Conservation (phyloP, 2,329 filamentous ascomycete genomes). For the Allantophomopsis cytisporea region DNA sequence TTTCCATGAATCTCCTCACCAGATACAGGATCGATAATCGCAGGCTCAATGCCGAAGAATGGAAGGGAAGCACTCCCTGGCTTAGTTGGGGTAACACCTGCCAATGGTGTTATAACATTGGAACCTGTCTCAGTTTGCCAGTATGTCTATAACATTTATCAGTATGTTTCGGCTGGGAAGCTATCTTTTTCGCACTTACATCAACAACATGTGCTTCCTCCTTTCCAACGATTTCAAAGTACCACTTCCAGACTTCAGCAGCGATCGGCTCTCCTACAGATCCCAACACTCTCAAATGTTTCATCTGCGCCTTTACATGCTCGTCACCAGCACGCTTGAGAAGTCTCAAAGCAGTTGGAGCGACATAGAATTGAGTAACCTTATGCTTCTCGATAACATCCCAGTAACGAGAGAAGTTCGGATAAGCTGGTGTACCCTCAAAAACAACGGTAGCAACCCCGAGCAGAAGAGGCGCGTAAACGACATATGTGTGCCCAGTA, state of each 20-base stretch:
- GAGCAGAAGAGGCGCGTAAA: slow-evolving; percentile 86
- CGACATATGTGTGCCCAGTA: slow-evolving; percentile 95
- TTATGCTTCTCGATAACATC: slow-evolving; percentile 92
- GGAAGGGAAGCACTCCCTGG: slow-evolving; percentile 90
- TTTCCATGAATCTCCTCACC: slow-evolving; percentile 90
- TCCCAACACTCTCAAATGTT: slow-evolving; percentile 76
- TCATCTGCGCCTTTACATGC: slow-evolving; percentile 82
- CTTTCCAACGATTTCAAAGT: slow-evolving; percentile 89
- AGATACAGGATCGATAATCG: slow-evolving; percentile 91
- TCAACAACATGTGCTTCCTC: slow-evolving; percentile 88
- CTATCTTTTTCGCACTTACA: slow-evolving; percentile 39
- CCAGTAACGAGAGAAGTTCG: slow-evolving; percentile 97
- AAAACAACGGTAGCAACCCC: slow-evolving; percentile 94
- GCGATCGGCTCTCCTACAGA: slow-evolving; percentile 97
- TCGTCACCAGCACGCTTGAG: slow-evolving; percentile 93
- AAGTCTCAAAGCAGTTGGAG: slow-evolving; percentile 81
- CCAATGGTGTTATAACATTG: slow-evolving; percentile 87
- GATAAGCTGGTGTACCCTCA: slow-evolving; percentile 94
- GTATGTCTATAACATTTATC: slow-evolving; percentile 59
- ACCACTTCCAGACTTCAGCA: slow-evolving; percentile 99
- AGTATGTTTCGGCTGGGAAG: slow-evolving; percentile 3
- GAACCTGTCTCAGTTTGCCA: slow-evolving; percentile 99
- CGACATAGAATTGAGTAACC: slow-evolving; percentile 97
- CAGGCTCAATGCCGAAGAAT: slow-evolving; percentile 97
- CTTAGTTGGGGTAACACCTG: slow-evolving; percentile 90